phyloP scores from a whole-genome alignment of 1,139 yeast species.

The Sugiyamaella grinbergsii region DNA sequence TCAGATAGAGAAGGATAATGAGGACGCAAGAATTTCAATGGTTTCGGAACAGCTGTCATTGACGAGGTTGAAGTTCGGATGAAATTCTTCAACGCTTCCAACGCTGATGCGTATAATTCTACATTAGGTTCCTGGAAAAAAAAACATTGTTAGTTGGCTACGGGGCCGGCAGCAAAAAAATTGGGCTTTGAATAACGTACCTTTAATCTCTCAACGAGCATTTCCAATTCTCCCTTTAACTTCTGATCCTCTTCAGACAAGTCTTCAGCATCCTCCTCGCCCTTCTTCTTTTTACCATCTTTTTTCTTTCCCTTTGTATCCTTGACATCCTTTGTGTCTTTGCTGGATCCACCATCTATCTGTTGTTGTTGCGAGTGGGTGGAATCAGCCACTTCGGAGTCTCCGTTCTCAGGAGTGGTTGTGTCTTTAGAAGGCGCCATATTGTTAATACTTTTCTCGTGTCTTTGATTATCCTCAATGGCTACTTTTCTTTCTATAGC shows the following conservation, averaged over 20 bases:
- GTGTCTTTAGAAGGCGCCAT: slow-evolving; percentile 22
- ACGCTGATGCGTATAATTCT: slow-evolving; percentile 57
- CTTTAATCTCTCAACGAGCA: slow-evolving; percentile 76
- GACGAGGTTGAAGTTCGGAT: slow-evolving; percentile 94
- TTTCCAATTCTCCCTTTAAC: slow-evolving; percentile 82
- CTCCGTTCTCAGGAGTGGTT: background rate
- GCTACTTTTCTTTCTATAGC: too few species aligned
- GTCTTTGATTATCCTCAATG: slow-evolving; percentile 1
- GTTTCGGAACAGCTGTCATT: slow-evolving; percentile 99
- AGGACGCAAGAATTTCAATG: slow-evolving; percentile 91
- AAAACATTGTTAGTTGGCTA: slow-evolving; percentile 9
- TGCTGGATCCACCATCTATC: slow-evolving; percentile 1
- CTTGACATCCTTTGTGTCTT: slow-evolving; percentile 14
- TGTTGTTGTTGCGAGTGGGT: slow-evolving; percentile 6
- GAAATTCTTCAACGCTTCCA: slow-evolving; percentile 68
- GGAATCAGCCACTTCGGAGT: background rate
- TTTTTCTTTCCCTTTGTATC: slow-evolving; percentile 25
- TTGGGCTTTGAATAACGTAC: slow-evolving; percentile 23
- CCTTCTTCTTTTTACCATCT: slow-evolving; percentile 38
- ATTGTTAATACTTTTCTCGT: slow-evolving; percentile 8
- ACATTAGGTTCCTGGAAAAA: slow-evolving; percentile 47
- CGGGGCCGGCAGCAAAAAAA: too few species aligned
- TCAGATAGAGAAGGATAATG: slow-evolving; percentile 68
- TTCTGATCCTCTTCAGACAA: slow-evolving; percentile 92
- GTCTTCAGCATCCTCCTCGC: slow-evolving; percentile 64